Evolutionary conservation across 75 land plant species (phyloP).

Genomic region (Sequoia sempervirens): DNA sequence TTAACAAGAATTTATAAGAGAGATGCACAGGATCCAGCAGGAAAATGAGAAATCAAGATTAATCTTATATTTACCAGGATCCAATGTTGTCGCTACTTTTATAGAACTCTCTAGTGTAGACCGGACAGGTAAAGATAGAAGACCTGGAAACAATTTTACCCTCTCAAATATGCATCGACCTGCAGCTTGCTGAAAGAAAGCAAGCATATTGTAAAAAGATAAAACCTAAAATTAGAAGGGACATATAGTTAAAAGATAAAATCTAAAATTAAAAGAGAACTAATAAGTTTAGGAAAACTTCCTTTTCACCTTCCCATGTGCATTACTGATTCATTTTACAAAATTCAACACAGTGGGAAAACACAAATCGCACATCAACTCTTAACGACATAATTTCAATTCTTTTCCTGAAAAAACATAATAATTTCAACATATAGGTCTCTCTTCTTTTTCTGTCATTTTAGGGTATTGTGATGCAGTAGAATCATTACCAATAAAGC

Average conservation of each 20-base stretch:
- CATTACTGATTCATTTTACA: no score
- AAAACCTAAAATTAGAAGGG: not conserved
- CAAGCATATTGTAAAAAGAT: not conserved
- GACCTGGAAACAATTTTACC: constrained; percentile 50
- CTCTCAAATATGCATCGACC: constrained; percentile 73
- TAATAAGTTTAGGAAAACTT: no score
- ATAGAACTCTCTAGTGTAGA: constrained; percentile 22
- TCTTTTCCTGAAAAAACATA: not conserved
- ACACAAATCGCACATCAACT: not conserved
- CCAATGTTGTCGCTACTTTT: constrained; percentile 32
- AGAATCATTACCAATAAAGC: constrained; percentile 67
- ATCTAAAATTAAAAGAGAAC: not conserved
- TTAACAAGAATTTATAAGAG: not conserved
- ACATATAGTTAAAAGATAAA: not conserved
- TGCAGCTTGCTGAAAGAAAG: constrained; percentile 57
- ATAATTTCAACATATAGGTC: not conserved
- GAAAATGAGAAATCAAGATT: not conserved
- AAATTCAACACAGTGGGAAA: not conserved
- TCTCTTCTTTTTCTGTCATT: constrained; percentile 1
- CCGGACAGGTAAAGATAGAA: constrained; percentile 34
- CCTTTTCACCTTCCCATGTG: not conserved
- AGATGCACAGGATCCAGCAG: not conserved
- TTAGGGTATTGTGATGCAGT: not conserved
- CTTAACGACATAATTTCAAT: not conserved
- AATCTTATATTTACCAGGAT: constrained; percentile 8